Conservation (phyloP, 2,329 filamentous ascomycete genomes). For the Fusarium sp. region DNA sequence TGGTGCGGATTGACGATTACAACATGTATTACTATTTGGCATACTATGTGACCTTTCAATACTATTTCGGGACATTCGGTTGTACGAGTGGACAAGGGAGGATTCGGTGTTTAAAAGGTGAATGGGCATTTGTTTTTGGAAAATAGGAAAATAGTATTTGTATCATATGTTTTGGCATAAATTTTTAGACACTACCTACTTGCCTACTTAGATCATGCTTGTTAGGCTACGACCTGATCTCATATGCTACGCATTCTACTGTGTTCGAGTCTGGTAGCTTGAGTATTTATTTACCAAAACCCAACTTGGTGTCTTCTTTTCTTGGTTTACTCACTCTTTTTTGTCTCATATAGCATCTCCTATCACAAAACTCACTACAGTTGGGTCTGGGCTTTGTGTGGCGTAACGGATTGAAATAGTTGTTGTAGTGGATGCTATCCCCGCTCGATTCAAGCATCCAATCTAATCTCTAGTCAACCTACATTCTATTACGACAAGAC, state of each 20-base stretch:
- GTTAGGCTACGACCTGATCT: neutral
- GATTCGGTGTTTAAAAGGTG: neutral
- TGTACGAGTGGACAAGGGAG: constrained; percentile 1
- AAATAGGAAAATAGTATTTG: neutral
- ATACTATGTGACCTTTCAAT: neutral
- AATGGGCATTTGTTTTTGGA: constrained; percentile 3
- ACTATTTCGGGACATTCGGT: neutral
- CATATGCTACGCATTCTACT: no score
- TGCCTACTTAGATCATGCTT: neutral
- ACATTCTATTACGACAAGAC: neutral
- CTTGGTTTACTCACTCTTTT: neutral
- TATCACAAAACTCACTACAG: neutral
- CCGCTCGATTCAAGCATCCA: neutral
- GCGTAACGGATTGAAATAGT: neutral
- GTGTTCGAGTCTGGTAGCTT: neutral
- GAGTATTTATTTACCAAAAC: neutral
- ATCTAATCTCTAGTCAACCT: neutral
- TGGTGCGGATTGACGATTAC: neutral
- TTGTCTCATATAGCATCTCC: neutral
- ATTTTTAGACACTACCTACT: neutral
- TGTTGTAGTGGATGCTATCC: neutral
- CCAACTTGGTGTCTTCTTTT: neutral
- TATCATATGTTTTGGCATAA: neutral
- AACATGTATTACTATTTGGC: constrained; percentile 1
- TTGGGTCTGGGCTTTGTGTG: neutral